Base-by-base conservation (phyloP, 2,329 filamentous ascomycete species). In the Fusarium sp. region DNA sequence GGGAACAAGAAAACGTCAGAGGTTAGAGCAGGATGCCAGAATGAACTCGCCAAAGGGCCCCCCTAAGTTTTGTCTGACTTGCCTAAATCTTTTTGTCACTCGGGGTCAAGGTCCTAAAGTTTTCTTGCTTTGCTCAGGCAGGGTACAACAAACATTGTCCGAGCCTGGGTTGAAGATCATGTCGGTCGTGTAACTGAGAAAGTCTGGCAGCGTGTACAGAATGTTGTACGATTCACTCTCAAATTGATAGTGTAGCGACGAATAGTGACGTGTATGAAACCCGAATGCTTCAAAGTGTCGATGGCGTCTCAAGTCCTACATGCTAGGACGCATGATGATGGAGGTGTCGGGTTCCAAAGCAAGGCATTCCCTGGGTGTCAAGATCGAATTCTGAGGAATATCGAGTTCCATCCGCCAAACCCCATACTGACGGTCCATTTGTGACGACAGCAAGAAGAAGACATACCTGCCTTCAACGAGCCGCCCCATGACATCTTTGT, bases 161-260 rank as follows among this genome's bases (percentile, higher is more conserved):
- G 22, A 36, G 36, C 38, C 57, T 20, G 57, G 61, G 62, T 51
- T 65, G 44, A 54, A 38, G 53, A 50, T 45, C 42, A 51, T 63
- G 41, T 67, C 45, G 24, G 26, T 30, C 50, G 63, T 74, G 55
- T 65, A 71, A 68, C 64, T 50, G 30, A 35, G 24, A 47, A 38
- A 51, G 48, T 35, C n/a, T 51, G 48, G 48, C 31, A 58, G 55
- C 26, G 50, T 53, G 38, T 30, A 54, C 54, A 65, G 36, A 42
- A 28, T 51, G 39, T 54, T 67, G 57, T 39, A 54, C 24, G 44
- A 42, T 45, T 56, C 56, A 33, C 45, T 38, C 31, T 50, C 55
- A 48, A 30, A 36, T 30, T 31, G 20, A 28, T n/a, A 31, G 55
- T 59, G 58, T 56, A 64, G 56, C 59, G 18, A 30, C 48, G 18